phyloP scores from a whole-genome alignment of 1,139 yeast genomes.

The Saccharomycopsis hybrid region DNA sequence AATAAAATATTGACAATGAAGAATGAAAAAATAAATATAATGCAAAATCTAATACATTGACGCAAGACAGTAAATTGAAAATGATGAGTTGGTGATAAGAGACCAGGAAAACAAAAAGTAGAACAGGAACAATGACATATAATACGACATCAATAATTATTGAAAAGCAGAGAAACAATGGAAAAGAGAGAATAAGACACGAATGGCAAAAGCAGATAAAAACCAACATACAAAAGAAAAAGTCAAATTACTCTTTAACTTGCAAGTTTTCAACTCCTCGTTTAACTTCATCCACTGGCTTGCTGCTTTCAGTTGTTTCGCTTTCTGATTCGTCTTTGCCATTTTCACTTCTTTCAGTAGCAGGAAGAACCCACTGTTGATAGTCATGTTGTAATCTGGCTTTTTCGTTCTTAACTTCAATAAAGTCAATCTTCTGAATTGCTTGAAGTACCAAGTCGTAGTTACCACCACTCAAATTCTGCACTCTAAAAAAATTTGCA shows the following conservation, averaged over 20 bases:
- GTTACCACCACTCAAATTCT: constrained; percentile 49
- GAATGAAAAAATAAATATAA: too few relatives aligned
- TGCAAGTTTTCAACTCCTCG: neutral
- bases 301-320: neutral
- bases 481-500: constrained; percentile 69
- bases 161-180: too few relatives aligned
- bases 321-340: neutral
- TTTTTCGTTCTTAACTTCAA: constrained; percentile 41
- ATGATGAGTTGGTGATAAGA: too few relatives aligned
- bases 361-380: constrained; percentile 45
- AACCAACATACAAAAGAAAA: neutral
- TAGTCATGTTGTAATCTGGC: constrained; percentile 39
- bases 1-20: too few relatives aligned
- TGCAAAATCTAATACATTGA: too few relatives aligned
- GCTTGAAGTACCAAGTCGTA: constrained; percentile 41
- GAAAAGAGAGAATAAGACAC: neutral
- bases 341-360: constrained; percentile 35
- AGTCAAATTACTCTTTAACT: neutral
- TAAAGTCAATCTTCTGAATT: constrained; percentile 32
- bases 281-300: too few relatives aligned
- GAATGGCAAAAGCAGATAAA: neutral
- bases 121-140: too few relatives aligned
- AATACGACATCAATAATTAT: too few relatives aligned
- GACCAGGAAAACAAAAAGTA: too few relatives aligned
- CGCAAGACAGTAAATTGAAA: too few relatives aligned